Base-by-base conservation (phyloP, 805 yeast genomes). In the Zygosaccharomyces gambellarensis region DNA sequence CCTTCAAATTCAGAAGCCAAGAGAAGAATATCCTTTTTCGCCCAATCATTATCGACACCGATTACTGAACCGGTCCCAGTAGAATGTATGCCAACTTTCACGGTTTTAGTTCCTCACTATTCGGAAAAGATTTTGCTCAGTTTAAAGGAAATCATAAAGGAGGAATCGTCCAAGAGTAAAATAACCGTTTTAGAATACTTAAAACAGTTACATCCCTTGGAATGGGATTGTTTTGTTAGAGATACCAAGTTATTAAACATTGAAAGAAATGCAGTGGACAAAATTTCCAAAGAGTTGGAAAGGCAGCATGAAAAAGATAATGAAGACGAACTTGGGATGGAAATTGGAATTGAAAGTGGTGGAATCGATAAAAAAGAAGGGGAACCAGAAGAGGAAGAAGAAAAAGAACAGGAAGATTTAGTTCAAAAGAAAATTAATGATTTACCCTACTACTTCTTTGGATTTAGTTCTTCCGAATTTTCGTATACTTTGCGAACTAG, bases 61-160 rank as follows among this genome's bases (percentile, higher is more conserved):
- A 84, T 89, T 72, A 85, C 88, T 0, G 89, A 83, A 40, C 83
- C 89, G 0, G 68, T 76, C 10, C 78, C 88, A 0, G 76, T 83
- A 6, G 77, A 75, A 19, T 73, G 80, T 39, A 86, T 87, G 88
- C 95, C 95, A 0, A 72, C 87, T 0, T 88, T 88, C 59, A 81
- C 94, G 0, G 96, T 89, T 7, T 72, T 90, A 60, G 78, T 90
- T 40, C 97, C 97, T 7, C 96, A 90, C 65, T 90, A 85, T 65
- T 75, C 85, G 6, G 97, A 90, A 64, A 89, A 85, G 68, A 87
- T 90, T 44, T 74, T 85, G 14, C 71, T 89, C 49, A 78, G 87
- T 2, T 72, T 90, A 55, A 81, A 82, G 61, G 96, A 90, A 63
- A 82, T 89, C 19, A 86, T 90, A 49, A 79, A 82, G 55, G 89